These are phyloP conservation scores for Calonectria hawksworthii DNA, from an alignment of 2,329 filamentous ascomycete genomes.

Conservation along the genomic window DNA sequence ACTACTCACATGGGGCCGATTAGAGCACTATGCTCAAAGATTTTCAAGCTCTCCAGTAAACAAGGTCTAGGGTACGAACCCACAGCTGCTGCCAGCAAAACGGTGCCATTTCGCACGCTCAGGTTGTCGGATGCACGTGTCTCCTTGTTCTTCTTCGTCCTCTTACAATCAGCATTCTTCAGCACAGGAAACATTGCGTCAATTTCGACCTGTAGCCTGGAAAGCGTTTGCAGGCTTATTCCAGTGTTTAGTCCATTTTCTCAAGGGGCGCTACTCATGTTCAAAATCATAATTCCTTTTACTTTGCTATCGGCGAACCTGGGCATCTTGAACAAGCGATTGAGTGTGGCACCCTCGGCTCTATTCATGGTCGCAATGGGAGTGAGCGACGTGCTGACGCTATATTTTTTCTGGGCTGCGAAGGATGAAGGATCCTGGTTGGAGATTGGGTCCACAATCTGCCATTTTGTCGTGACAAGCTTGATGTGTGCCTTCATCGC, in stretches of 20 bases:
- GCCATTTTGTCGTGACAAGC: background rate
- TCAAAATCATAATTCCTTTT: background rate
- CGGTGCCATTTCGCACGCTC: background rate
- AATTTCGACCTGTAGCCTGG: background rate
- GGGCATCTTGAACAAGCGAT: background rate
- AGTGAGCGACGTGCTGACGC: background rate
- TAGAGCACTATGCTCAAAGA: background rate
- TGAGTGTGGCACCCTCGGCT: background rate
- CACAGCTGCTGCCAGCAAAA: too few relatives aligned
- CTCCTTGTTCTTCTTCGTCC: background rate
- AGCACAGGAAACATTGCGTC: background rate
- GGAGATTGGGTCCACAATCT: background rate
- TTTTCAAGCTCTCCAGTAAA: background rate
- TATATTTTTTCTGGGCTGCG: background rate
- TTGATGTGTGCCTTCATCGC: background rate
- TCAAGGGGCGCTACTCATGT: background rate
- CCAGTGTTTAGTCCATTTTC: background rate
- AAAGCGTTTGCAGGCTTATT: background rate
- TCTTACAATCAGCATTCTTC: background rate
- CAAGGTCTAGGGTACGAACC: background rate
- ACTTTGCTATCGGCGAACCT: background rate
- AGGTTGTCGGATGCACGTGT: background rate
- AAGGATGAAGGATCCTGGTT: background rate
- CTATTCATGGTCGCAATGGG: background rate
- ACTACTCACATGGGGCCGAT: background rate